These are phyloP conservation scores for Alternaria sp. DNA, from an alignment of 2,329 filamentous ascomycete species.

Conservation along the genomic window DNA sequence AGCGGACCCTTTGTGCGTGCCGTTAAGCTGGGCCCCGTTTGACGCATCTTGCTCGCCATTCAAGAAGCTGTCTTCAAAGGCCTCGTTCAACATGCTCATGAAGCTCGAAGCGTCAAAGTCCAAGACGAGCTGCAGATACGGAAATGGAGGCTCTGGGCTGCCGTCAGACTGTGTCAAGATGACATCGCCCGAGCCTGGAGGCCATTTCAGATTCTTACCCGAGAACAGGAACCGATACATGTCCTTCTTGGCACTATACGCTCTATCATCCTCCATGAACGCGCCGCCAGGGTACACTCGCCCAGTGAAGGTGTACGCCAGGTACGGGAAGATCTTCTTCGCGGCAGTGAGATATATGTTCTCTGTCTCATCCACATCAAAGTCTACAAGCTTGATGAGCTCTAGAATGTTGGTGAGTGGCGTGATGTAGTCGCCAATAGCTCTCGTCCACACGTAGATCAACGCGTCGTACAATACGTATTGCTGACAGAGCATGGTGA, in stretches of 20 bases:
- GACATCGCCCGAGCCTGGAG: constrained; percentile 65
- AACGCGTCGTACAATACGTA: constrained; percentile 93
- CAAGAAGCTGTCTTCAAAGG: constrained; percentile 92
- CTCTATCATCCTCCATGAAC: constrained; percentile 72
- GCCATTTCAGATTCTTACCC: constrained; percentile 78
- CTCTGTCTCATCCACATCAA: constrained; percentile 63
- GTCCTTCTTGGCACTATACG: constrained; percentile 79
- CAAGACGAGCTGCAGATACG: constrained; percentile 82
- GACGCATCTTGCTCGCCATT: constrained; percentile 76
- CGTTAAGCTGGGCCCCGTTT: constrained; percentile 61
- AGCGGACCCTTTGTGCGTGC: constrained; percentile 48
- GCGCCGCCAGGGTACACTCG: constrained; percentile 90
- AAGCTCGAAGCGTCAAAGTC: constrained; percentile 91
- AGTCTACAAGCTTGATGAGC: constrained; percentile 63
- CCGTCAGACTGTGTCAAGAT: constrained; percentile 65
- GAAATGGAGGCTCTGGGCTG: constrained; percentile 75
- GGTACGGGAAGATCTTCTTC: constrained; percentile 90
- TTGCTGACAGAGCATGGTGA: constrained; percentile 88
- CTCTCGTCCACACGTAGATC: constrained; percentile 96
- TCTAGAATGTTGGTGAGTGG: constrained; percentile 83
- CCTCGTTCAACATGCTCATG: constrained; percentile 93
- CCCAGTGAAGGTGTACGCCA: constrained; percentile 89
- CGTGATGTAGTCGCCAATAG: constrained; percentile 86
- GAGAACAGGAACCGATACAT: constrained; percentile 95
- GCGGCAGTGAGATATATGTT: constrained; percentile 73